These are phyloP conservation scores for Candida ficus DNA, from an alignment of 805 yeast species.

Conservation along the genomic window DNA sequence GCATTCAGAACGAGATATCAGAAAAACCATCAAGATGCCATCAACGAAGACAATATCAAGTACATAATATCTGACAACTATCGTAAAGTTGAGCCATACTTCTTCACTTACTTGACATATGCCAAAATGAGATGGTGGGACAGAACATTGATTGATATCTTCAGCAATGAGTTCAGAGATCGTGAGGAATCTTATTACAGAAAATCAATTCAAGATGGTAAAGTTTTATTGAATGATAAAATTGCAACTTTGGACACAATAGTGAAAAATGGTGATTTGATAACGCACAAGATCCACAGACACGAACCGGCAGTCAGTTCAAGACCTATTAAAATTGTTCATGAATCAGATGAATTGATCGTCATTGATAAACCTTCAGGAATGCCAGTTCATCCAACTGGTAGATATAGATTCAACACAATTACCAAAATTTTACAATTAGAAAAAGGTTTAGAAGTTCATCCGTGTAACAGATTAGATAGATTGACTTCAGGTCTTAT, in stretches of 20 bases:
- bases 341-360: conserved; percentile 68
- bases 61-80: conserved; percentile 55
- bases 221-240: conserved; percentile 66
- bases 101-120: conserved; percentile 80
- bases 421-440: conserved; percentile 72
- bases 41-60: conserved; percentile 40
- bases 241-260: conserved; percentile 60
- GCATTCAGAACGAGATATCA: conserved; percentile 21
- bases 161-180: conserved; percentile 80
- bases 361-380: conserved; percentile 94
- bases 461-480: conserved; percentile 87
- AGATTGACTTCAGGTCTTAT: conserved; percentile 94
- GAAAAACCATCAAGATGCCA: conserved; percentile 14
- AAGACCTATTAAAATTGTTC: conserved; percentile 28
- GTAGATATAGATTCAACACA: conserved; percentile 70
- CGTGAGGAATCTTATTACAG: conserved; percentile 62
- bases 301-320: conserved; percentile 64
- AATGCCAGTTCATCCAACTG: conserved; percentile 94
- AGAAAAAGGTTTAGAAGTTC: conserved; percentile 61
- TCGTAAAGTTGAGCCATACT: conserved; percentile 79
- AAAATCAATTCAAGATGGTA: conserved; percentile 51
- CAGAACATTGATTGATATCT: conserved; percentile 73
- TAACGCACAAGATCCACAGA: conserved; percentile 70
- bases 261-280: conserved; percentile 76
- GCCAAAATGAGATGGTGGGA: conserved; percentile 93